These are phyloP conservation scores for Pseudonitzschia pungens DNA, from an alignment of 108 stramenopile species.

Conservation along the genomic window DNA sequence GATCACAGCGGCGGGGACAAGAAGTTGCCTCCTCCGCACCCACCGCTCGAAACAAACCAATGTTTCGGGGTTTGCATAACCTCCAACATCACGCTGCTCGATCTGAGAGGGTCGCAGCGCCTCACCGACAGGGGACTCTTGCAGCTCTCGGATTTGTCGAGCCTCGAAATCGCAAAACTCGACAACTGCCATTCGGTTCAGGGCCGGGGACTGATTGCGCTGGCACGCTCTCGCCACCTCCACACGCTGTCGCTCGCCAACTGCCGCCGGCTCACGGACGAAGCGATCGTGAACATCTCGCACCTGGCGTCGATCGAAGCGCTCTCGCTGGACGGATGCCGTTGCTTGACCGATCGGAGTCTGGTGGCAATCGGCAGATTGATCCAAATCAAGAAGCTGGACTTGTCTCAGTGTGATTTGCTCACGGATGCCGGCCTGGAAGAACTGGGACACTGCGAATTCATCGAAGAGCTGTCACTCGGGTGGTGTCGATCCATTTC, in stretches of 20 bases:
- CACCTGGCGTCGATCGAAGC: slow-evolving; percentile 56
- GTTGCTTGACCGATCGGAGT: slow-evolving; percentile 76
- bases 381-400: slow-evolving; percentile 50
- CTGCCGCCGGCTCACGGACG: slow-evolving; percentile 78
- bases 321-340: slow-evolving; percentile 74
- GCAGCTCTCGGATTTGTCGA: slow-evolving; percentile 54
- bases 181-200: slow-evolving; percentile 77
- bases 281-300: slow-evolving; percentile 76
- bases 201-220: slow-evolving; percentile 65
- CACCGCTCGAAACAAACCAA: not conserved
- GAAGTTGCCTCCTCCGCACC: not conserved
- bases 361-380: slow-evolving; percentile 54
- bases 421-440: slow-evolving; percentile 74
- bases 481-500: slow-evolving; percentile 81
- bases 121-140: slow-evolving; percentile 74
- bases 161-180: slow-evolving; percentile 63
- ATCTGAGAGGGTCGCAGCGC: slow-evolving; percentile 72
- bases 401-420: slow-evolving; percentile 81
- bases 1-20: not conserved
- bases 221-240: slow-evolving; percentile 51
- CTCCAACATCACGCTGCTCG: slow-evolving; percentile 55
- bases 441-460: slow-evolving; percentile 46
- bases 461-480: slow-evolving; percentile 70
- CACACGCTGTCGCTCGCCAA: slow-evolving; percentile 74
- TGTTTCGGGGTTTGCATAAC: slow-evolving; percentile 6